Base-by-base conservation (phyloP, 129 eudicot genomes). In the Oenanthe sinensis region DNA sequence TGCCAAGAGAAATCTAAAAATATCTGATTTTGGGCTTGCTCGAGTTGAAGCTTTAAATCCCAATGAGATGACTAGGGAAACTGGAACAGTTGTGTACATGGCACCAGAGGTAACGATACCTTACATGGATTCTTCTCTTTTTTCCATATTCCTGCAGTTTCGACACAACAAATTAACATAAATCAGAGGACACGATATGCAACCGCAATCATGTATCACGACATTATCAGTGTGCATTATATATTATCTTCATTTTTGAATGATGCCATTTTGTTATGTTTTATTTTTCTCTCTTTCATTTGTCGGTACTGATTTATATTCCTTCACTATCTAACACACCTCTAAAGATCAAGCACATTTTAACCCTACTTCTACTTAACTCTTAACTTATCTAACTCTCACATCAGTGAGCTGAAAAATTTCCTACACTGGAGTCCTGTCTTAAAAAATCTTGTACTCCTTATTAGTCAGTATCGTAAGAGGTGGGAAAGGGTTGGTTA, bases 81-180 rank as follows among this genome's bases (percentile, higher is more conserved):
- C 98, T 42, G 98, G 98, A 81, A 94, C 97, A 9, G 80, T 89
- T 67, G 93, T 91, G 36, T 94, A 94, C 77, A 94, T 94, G 98
- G 98, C 98, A 49, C 98, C 98, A 28, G 72, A 67, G 72, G 72
- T 67, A 67, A 67, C 22, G 13, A 14, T 67, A 14, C 71, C 43
- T 67, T 40, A 5, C 39, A 0, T 33, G 42, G 39, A 67, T 67
- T 67, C 72, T 26, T 30, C 42, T 13, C 20, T 30, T n/a, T n/a
- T n/a, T 60, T 9, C 24, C 10, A 22, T 54, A 54, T 28, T 11
- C 22, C 26, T 52, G 19, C 60, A 2, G 2, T 15, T 20, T 11
- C 20, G 4, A 20, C n/a, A 5, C 26, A 4, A 10, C 62, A 54
- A 54, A 1, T n/a, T n/a, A n/a, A 54, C 2, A 54, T 15, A 52